A percentile compares a stretch with the other conserved stretches of the same genome.
phyloP scores from a whole-genome alignment of 306 rosid genomes.

The Calophaca sinica region DNA sequence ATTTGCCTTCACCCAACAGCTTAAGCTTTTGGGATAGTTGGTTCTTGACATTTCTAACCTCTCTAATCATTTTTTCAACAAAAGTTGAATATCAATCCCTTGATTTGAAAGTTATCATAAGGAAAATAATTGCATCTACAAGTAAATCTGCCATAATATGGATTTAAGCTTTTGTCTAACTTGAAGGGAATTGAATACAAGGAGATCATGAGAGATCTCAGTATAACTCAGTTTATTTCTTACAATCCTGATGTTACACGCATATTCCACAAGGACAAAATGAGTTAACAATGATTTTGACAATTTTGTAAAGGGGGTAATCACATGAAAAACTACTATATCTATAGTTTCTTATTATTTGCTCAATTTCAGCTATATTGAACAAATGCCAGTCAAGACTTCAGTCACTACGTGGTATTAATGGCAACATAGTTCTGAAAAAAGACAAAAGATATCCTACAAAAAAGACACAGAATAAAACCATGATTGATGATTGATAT shows the following conservation, averaged over 20 bases:
- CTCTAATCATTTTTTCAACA: conserved; percentile 20
- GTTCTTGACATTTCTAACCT: too few relatives aligned
- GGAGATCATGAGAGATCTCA: conserved; percentile 23
- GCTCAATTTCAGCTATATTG: conserved; percentile 44
- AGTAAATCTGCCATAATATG: conserved; percentile 25
- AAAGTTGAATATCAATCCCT: conserved; percentile 8
- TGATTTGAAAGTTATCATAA: conserved; percentile 8
- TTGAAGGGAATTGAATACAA: conserved; percentile 26
- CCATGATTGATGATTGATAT: conserved; percentile 59
- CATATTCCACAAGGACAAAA: conserved; percentile 28
- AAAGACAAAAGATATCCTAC: conserved; percentile 53
- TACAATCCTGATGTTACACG: conserved; percentile 23
- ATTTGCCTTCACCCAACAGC: too few relatives aligned
- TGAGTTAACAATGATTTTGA: conserved; percentile 19
- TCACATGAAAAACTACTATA: conserved; percentile 24
- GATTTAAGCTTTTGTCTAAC: conserved; percentile 20
- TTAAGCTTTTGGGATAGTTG: too few relatives aligned
- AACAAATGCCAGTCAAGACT: conserved; percentile 42
- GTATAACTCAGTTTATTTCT: conserved; percentile 19
- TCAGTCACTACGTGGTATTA: conserved; percentile 42
- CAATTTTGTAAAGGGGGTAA: conserved; percentile 20
- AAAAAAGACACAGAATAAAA: conserved; percentile 54
- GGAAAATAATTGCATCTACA: neutral
- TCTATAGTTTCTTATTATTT: conserved; percentile 27
- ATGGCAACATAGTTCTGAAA: conserved; percentile 37